Conservation (phyloP, 2,329 filamentous ascomycete genomes). For the Lasiodiplodia citricola region DNA sequence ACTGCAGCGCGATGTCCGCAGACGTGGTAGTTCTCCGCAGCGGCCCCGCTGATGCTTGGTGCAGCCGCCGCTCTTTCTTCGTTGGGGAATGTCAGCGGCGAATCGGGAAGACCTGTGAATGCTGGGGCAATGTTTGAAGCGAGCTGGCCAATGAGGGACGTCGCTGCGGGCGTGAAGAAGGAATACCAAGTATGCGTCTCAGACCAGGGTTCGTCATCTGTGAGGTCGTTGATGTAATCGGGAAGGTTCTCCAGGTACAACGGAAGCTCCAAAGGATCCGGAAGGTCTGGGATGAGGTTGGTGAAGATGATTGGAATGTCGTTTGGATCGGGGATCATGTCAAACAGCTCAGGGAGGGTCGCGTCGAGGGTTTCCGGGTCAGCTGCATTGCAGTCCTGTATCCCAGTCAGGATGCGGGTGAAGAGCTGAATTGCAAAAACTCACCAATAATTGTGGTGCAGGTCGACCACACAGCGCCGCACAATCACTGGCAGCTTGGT, state of each 20-base stretch:
- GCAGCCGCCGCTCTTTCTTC: not conserved
- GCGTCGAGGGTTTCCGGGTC: not conserved
- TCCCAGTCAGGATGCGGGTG: not conserved
- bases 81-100: not conserved
- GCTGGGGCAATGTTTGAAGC: not conserved
- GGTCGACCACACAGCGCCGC: not conserved
- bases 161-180: not conserved
- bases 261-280: constrained; percentile 5
- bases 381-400: not conserved
- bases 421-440: too few relatives aligned
- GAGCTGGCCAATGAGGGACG: not conserved
- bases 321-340: not conserved
- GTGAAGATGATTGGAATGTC: constrained; percentile 7
- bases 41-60: not conserved
- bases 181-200: constrained; percentile 8
- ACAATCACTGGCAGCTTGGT: constrained; percentile 10
- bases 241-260: constrained; percentile 1
- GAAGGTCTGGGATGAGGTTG: not conserved
- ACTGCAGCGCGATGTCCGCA: not conserved
- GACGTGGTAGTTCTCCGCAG: not conserved
- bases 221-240: constrained; percentile 1
- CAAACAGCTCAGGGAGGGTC: not conserved
- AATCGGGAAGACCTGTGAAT: not conserved
- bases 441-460: not conserved
- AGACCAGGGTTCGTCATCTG: constrained; percentile 3